Evolutionary conservation across 129 eudicot species (phyloP), one percentile per base, ranked within the genome.

Genomic region (Flaveria bidentis): DNA sequence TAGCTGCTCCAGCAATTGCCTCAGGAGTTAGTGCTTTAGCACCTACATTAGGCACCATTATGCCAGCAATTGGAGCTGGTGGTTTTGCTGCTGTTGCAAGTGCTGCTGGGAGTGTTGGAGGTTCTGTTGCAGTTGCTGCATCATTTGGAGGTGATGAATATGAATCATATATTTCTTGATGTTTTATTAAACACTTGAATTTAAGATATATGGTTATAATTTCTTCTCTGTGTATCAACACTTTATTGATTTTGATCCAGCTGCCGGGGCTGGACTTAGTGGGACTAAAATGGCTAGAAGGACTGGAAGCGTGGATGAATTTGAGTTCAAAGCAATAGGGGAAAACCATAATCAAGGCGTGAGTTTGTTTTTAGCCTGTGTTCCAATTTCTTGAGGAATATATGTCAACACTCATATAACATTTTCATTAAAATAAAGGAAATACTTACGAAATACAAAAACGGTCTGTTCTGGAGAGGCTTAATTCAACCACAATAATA

Each of bases 1-100:
- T 95, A 83, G 99, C 99, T 82, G 97, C 97, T 72, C 99, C 97
- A 76, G 97, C 97, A 71, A 95, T 95, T 85, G 99, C 99, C 66
- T 96, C 97, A 56, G 99, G 99, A 55, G 89, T 95, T 53, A 69
- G 96, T 80, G 97, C 99, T 47, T 84, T 95, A 79, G 99, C 99
- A 15, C 97, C 99, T 52, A 91, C 97, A 22, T 75, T 95, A 78
- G 97, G 99, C 68, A 87, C 99, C 50, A 71, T 95, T 17, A 69
- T 95, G 63, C 99, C 99, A 45, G 87, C 83, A 60, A 83, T 95
- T 82, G 99, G 99, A 81, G 97, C 99, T 51, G 79, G 96, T 80
- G 99, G 97, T n/a, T 91, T 91, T 86, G 97, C 97, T 78, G 96
- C 97, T 57, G 90, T 89, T 77, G 99, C 97, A 47, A 89, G 81